Base-by-base conservation (phyloP, 2,329 filamentous ascomycete species). In the Calonectria fujianensis region DNA sequence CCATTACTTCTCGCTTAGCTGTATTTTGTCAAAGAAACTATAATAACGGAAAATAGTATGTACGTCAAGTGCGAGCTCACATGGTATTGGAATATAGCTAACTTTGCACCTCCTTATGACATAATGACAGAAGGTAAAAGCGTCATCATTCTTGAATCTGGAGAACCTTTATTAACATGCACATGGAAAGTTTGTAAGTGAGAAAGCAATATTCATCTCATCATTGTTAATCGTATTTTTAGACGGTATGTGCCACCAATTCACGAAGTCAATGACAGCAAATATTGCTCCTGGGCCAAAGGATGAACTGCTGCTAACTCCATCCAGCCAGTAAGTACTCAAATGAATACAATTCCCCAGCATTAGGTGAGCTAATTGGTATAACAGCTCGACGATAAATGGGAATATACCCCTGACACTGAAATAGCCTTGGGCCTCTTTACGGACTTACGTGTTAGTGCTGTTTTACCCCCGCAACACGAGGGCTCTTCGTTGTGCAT, bases 41-140 rank as follows among this genome's bases (percentile, higher is more conserved):
- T 63, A 63, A 63, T 39, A 63, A 27, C 35, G 0, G 9, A 8
- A 20, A 41, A 63, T 41, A 63, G 57, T 63, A 63, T 63, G 57
- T 63, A 63, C 57, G 57, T 63, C 37, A 29, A 41, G 4, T 24
- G 10, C 27, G 57, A 63, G 24, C 11, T 29, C 16, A 20, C 8
- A 31, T 41, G 14, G 7, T 13, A 63, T 41, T 29, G 20, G n/a
- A 41, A 20, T 14, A 41, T 27, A 45, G 16, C 57, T 63, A 39
- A 63, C 20, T 3, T 18, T 10, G 10, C 20, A 13, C 14, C n/a
- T 18, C 24, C 7, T 31, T 29, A 11, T 29, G 6, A 7, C 0
- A n/a, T 41, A 3, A 16, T 29, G 4, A 27, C 14, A 63, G 57
- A 63, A 63, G 57, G 57, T 63, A 63, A 41, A 24, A 16, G 4